Conservation (phyloP, 768 basidiomycete genomes). For the Psilocybe subaeruginosa region DNA sequence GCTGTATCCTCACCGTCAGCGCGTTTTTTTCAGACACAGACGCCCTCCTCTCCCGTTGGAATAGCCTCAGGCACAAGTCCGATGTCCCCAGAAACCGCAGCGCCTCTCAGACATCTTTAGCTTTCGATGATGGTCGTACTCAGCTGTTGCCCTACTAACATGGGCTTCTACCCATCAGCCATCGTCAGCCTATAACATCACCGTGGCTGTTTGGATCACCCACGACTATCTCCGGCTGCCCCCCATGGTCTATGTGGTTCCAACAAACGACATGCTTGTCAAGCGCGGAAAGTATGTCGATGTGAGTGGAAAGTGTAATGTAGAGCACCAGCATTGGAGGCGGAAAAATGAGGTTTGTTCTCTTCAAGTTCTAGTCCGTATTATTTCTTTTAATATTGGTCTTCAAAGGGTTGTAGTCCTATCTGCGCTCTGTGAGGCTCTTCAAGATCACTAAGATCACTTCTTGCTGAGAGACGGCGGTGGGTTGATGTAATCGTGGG, state of each 20-base stretch:
- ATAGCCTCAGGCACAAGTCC: slow-evolving; percentile 73
- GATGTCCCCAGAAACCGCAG: slow-evolving; percentile 71
- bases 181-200: slow-evolving; percentile 89
- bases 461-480: no score
- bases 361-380: not conserved
- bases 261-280: slow-evolving; percentile 89
- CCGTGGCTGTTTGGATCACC: slow-evolving; percentile 86
- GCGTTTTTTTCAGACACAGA: slow-evolving; percentile 69
- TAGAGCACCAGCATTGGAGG: slow-evolving; percentile 79
- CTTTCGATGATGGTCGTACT: slow-evolving; percentile 92
- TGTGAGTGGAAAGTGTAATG: slow-evolving; percentile 71
- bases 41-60: slow-evolving; percentile 52
- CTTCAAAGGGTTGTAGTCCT: slow-evolving; percentile 72
- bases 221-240: slow-evolving; percentile 81
- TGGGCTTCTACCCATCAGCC: slow-evolving; percentile 88
- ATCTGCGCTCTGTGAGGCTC: slow-evolving; percentile 64
- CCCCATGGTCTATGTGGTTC: slow-evolving; percentile 90
- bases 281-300: slow-evolving; percentile 77
- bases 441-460: slow-evolving; percentile 63
- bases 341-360: slow-evolving; percentile 79
- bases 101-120: slow-evolving; percentile 39
- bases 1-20: slow-evolving; percentile 56
- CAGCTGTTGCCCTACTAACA: slow-evolving; percentile 90
- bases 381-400: slow-evolving; percentile 14
- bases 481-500: no score